Evolutionary conservation across 2,329 filamentous ascomycete species (phyloP).

Genomic region (Colletotrichum brevisporum): DNA sequence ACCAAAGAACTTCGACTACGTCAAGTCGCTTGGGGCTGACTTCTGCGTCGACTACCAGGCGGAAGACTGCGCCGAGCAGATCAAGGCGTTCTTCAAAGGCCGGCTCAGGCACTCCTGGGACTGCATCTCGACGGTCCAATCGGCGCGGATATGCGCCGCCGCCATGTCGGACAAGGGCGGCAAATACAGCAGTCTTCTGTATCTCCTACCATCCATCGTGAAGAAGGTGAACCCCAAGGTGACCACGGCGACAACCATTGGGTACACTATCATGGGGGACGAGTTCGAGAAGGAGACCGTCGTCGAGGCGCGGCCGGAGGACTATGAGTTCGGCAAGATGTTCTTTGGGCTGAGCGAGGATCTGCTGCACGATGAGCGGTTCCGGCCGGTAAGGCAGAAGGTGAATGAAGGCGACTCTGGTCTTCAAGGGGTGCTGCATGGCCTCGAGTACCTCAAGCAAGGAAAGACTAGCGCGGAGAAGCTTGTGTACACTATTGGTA

Average conservation of each 20-base stretch:
- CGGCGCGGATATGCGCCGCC: constrained; percentile 49
- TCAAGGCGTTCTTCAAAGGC: constrained; percentile 45
- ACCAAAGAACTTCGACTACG: constrained; percentile 54
- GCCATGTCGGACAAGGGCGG: constrained; percentile 48
- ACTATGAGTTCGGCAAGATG: constrained; percentile 53
- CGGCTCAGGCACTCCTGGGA: constrained; percentile 54
- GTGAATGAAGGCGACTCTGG: constrained; percentile 48
- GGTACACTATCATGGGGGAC: constrained; percentile 58
- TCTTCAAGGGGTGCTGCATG: constrained; percentile 51
- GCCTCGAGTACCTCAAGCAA: constrained; percentile 38
- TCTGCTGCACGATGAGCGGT: constrained; percentile 53
- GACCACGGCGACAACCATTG: constrained; percentile 50
- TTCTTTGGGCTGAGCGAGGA: constrained; percentile 53
- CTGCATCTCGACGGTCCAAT: constrained; percentile 48
- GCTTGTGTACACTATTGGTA: constrained; percentile 59
- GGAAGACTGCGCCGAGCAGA: constrained; percentile 41
- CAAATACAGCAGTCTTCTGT: constrained; percentile 57
- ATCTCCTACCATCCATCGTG: constrained; percentile 55
- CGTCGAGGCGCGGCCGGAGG: constrained; percentile 45
- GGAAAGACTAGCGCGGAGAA: constrained; percentile 58
- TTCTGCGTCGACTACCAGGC: constrained; percentile 62
- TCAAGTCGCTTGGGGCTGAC: constrained; percentile 60
- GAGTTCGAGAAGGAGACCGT: constrained; percentile 45
- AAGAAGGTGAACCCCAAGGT: constrained; percentile 51
- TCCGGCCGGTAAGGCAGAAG: constrained; percentile 51